Evolutionary conservation across 1,284 basidiomycete species (phyloP), one percentile per base, ranked within the genome.

Genomic region (Wallemia ichthyophaga): DNA sequence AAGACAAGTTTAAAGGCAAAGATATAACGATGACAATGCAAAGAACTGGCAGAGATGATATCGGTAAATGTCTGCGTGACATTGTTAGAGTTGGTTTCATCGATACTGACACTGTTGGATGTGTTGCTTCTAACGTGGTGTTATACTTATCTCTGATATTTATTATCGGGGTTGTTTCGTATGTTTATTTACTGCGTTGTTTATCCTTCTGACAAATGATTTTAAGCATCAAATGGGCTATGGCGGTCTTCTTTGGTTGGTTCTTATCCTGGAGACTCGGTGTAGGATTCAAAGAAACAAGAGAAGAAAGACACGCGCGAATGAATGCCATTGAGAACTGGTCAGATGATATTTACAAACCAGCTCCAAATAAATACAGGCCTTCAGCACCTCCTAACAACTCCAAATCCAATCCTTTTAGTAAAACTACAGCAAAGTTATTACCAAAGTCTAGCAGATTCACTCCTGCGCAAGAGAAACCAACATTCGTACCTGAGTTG

Each of bases 241-340:
- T 98, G 88, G 92, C 94, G 53, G 84, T 96, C 65, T 75, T 87
- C 68, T 99, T 98, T 71, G 78, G 85, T 48, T 99, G 92, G 92
- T 98, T 95, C 76, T 80, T 88, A 67, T 87, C 85, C 24, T 89
- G 85, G 83, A 80, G 80, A 66, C 75, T 99, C 53, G 92, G 92
- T 59, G 84, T 86, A 65, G 98, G 95, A 75, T 82, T 82, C 64
- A 78, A 80, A 59, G 94, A 98, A 73, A 86, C 87, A 31, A 89
- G 92, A 69, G 82, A 87, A 67, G 80, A 96, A 68, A 79, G 91
- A n/a, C 89, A 88, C 81, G 79, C 81, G 64, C 81, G 92, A 27
- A 81, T 83, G 15, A 78, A 77, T 48, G 86, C 89, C 69, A 94
- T 98, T 65, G 94, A 99, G 71, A 80, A 83, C 66, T 98, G 92